Evolutionary conservation across 768 basidiomycete genomes (phyloP).

Genomic region (Termitomyces sp.): DNA sequence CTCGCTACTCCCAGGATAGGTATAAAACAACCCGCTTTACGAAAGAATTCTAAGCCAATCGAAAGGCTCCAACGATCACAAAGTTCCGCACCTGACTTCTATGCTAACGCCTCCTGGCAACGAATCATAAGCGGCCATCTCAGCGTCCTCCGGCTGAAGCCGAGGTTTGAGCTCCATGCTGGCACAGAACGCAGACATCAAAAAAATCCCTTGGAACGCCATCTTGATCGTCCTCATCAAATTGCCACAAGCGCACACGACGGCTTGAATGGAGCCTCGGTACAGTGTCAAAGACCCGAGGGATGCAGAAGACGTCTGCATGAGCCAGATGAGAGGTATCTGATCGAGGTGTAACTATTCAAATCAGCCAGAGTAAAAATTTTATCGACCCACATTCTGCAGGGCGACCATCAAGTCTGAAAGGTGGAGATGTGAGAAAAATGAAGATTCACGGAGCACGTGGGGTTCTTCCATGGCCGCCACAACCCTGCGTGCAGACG

Average conservation of each 20-base stretch:
- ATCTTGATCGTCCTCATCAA: slow-evolving; percentile 59
- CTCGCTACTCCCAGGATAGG: slow-evolving; percentile 70
- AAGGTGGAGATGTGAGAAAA: slow-evolving; percentile 54
- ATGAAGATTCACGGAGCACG: slow-evolving; percentile 36
- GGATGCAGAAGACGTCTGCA: slow-evolving; percentile 68
- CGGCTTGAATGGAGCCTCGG: slow-evolving; percentile 68
- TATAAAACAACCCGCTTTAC: slow-evolving; percentile 48
- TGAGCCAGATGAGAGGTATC: slow-evolving; percentile 71
- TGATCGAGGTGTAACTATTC: slow-evolving; percentile 24
- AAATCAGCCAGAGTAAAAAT: slow-evolving; percentile 16
- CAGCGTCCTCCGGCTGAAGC: slow-evolving; percentile 56
- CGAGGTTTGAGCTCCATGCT: slow-evolving; percentile 66
- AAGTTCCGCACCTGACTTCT: slow-evolving; percentile 51
- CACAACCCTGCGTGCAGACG: slow-evolving; percentile 53
- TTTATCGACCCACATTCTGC: slow-evolving; percentile 58
- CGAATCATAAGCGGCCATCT: slow-evolving; percentile 42
- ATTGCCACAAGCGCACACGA: slow-evolving; percentile 60
- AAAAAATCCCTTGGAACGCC: slow-evolving; percentile 83
- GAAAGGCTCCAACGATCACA: not conserved
- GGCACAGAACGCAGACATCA: slow-evolving; percentile 83
- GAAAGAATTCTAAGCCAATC: slow-evolving; percentile 6
- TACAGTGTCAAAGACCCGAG: slow-evolving; percentile 81
- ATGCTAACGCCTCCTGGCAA: slow-evolving; percentile 60
- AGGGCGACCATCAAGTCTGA: slow-evolving; percentile 59
- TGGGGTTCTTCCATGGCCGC: slow-evolving; percentile 49